Conservation (phyloP, 345 rosid genomes). For the Eucalyptus marginata region DNA sequence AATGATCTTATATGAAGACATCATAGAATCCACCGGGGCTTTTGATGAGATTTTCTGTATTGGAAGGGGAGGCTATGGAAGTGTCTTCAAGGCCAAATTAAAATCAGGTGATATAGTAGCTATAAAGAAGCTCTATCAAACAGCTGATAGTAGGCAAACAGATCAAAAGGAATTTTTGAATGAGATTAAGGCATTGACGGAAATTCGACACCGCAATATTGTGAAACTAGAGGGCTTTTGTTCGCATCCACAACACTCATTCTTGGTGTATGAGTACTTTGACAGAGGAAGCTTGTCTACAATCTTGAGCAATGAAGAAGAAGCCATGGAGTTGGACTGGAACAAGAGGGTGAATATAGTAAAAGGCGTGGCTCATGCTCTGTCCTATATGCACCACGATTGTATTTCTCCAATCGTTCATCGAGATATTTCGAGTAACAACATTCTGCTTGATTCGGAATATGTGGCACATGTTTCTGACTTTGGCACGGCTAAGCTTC, state of each 20-base stretch:
- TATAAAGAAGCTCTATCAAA: slow-evolving; percentile 9
- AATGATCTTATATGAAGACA: background rate
- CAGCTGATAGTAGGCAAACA: background rate
- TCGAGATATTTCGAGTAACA: slow-evolving; percentile 11
- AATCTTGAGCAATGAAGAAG: background rate
- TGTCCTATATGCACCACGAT: slow-evolving; percentile 14
- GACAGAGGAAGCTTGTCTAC: background rate
- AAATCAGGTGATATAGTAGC: background rate
- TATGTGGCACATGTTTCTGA: slow-evolving; percentile 7
- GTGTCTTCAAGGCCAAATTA: slow-evolving; percentile 8
- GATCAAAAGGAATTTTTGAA: background rate
- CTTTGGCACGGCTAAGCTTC: slow-evolving; percentile 11
- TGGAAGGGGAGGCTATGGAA: slow-evolving; percentile 9
- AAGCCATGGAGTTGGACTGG: background rate
- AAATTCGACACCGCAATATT: background rate
- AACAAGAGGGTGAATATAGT: background rate
- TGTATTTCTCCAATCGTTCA: background rate
- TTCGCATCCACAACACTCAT: background rate
- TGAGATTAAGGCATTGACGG: background rate
- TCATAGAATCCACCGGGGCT: background rate
- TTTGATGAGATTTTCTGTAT: slow-evolving; percentile 1
- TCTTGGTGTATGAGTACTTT: slow-evolving; percentile 2
- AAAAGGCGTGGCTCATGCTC: slow-evolving; percentile 5
- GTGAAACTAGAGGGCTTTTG: background rate
- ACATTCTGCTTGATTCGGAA: slow-evolving; percentile 3